Percentiles rank a stretch among this genome's conserved stretches.
phyloP scores from a whole-genome alignment of 768 basidiomycete species.

The Obba rivulosa region DNA sequence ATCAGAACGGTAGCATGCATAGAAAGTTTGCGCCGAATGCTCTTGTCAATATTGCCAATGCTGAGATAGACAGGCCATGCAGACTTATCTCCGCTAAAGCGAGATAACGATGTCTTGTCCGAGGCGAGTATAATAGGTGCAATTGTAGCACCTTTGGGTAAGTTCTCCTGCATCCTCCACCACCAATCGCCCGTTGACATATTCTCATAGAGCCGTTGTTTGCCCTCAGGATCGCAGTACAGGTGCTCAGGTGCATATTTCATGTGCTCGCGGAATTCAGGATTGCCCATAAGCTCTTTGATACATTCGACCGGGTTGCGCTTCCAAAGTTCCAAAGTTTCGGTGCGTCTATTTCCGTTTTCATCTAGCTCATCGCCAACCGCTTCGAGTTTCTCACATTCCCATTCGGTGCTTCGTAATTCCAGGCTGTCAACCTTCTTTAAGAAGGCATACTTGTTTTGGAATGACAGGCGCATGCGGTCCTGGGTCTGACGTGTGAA shows the following conservation, averaged over 20 bases:
- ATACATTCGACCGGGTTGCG: conserved; percentile 18
- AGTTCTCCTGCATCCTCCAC: conserved; percentile 20
- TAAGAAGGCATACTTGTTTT: conserved; percentile 11
- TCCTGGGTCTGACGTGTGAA: conserved; percentile 15
- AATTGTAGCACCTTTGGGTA: conserved; percentile 21
- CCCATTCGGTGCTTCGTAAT: conserved; percentile 17
- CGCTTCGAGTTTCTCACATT: conserved; percentile 16
- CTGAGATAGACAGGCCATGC: conserved; percentile 28
- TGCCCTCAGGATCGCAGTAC: conserved; percentile 15
- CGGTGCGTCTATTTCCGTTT: conserved; percentile 2
- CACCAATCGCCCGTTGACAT: conserved; percentile 23
- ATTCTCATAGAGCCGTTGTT: conserved; percentile 11
- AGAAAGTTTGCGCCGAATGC: conserved; percentile 13
- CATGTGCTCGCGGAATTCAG: conserved; percentile 22
- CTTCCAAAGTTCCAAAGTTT: conserved; percentile 23
- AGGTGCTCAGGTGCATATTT: conserved; percentile 18
- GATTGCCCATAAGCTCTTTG: conserved; percentile 23
- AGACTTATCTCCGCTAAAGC: conserved; percentile 32
- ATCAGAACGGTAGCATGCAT: conserved; percentile 15
- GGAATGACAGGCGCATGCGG: not conserved
- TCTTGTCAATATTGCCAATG: conserved; percentile 24
- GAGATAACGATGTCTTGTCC: conserved; percentile 40
- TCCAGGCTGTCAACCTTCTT: conserved; percentile 18
- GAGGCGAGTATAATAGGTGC: conserved; percentile 40
- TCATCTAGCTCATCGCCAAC: conserved; percentile 14